Evolutionary conservation across 1,139 yeast species (phyloP), one percentile per base, ranked within the genome.

Genomic region (Pichia sp.): DNA sequence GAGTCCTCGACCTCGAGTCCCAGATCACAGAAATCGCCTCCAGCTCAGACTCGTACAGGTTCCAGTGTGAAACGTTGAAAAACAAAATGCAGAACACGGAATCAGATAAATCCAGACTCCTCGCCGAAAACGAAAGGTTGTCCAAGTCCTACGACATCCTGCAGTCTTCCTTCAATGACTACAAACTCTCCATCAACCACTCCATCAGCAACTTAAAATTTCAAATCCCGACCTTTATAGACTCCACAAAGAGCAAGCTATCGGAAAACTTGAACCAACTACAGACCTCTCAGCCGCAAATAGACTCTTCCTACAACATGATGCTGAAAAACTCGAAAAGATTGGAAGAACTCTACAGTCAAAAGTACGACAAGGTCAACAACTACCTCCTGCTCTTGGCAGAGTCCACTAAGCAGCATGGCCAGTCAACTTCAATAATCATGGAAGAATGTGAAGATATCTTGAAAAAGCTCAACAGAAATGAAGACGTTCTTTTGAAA

Each of bases 81-180:
- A 73, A 76, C 44, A 73, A 83, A 58, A 71, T 81, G 61, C 76
- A 76, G 27, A 76, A 75, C 57, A 69, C 80, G 45, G 80, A 78
- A 57, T 78, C 76, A 49, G 75, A 76, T 54, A 81, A 81, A 46
- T 71, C 73, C 1, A 64, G 72, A 5, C 70, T 80, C 24, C 73
- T 76, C 7, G 75, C 81, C 2, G 89, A 86, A 65, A 72, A 71
- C 55, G 85, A 83, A 64, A 69, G 86, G 61, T 71, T 83, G 52
- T 79, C 83, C 62, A 77, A 76, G 49, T 81, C 87, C 14, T 85
- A 85, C 65, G 88, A 85, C 61, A 79, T 87, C 0, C 66, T 86
- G 34, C 72, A 79, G 34, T 77, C 79, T 6, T 73, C 84, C 5
- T 87, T 84, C 61, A 71, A 72, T 48, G 83, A 82, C 58, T 84